Conservation (phyloP, 331 rosid genomes). For the Pyracantha coccinea region DNA sequence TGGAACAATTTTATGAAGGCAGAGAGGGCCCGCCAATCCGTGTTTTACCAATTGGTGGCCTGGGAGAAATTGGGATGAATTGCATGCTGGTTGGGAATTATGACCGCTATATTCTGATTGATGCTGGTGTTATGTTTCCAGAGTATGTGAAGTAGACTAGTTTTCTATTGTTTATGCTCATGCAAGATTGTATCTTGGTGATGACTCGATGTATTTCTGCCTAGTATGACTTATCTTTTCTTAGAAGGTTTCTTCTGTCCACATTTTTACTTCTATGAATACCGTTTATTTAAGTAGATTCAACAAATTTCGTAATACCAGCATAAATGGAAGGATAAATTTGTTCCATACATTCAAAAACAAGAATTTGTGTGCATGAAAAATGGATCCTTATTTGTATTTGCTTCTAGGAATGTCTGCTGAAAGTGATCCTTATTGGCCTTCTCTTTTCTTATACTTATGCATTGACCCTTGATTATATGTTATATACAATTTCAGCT, state of each 20-base stretch:
- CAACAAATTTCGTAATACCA: neutral
- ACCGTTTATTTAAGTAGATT: neutral
- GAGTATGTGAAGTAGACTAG: slow-evolving; percentile 39
- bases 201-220: neutral
- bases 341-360: neutral
- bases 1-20: slow-evolving; percentile 93
- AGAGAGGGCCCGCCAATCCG: slow-evolving; percentile 85
- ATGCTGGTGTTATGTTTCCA: slow-evolving; percentile 94
- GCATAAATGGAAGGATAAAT: neutral
- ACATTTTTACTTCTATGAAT: neutral
- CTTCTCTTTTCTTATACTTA: slow-evolving; percentile 5
- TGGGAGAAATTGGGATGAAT: slow-evolving; percentile 95
- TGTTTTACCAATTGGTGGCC: slow-evolving; percentile 81
- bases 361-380: neutral
- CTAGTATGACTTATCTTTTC: neutral
- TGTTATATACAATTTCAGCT: slow-evolving; percentile 44
- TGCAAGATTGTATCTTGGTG: neutral
- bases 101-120: slow-evolving; percentile 81
- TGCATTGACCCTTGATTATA: neutral
- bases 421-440: slow-evolving; percentile 4
- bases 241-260: neutral
- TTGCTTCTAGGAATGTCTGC: neutral
- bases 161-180: neutral
- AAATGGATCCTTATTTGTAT: neutral
- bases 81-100: slow-evolving; percentile 92